Base-by-base conservation (phyloP, 2,329 filamentous ascomycete genomes). In the Fusarium chuoi region DNA sequence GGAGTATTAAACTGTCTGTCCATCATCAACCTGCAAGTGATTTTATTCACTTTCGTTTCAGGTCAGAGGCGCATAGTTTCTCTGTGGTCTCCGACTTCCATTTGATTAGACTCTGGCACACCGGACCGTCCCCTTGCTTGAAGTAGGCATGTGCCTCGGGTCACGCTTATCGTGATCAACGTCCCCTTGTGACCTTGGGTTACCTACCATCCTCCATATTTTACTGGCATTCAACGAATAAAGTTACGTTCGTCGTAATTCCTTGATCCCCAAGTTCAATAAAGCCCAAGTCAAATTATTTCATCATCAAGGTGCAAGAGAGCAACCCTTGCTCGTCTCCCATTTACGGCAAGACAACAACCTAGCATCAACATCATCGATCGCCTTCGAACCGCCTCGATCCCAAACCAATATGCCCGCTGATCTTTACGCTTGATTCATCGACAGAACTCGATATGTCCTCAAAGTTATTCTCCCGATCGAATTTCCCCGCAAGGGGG, bases 401-500 rank as follows among this genome's bases (percentile, higher is more conserved):
- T 38, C 42, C 24, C 42, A 44, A 28, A 49, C 26, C 70, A 74
- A 78, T 22, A 78, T 78, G 74, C 65, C 14, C 62, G 52, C 24
- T 22, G 26, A 49, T 42, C 30, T 33, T 26, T 38, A 64, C 56
- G 28, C 33, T 54, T 77, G 55, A 76, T 65, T 36, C 30, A 24
- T 60, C 36, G 58, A 48, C 22, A 44, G 38, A 52, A 63, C 44
- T 65, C 55, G 71, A 68, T 55, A 88, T 88, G 86, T 78, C 86
- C 56, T 83, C 84, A 58, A 87, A 87, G 60, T 79, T 87, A 55
- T 87, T 89, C 73, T 85, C 85, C 30, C 84, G 83, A 61, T 81
- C 87, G 42, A 81, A 71, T 14, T 75, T 78, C 28, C 71, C 77
- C 18, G 65, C 73, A 22, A 74, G 71, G 59, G 77, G 71, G n/a